phyloP scores from a whole-genome alignment of 2,329 filamentous ascomycete species.

The Exophiala dermatitidis region DNA sequence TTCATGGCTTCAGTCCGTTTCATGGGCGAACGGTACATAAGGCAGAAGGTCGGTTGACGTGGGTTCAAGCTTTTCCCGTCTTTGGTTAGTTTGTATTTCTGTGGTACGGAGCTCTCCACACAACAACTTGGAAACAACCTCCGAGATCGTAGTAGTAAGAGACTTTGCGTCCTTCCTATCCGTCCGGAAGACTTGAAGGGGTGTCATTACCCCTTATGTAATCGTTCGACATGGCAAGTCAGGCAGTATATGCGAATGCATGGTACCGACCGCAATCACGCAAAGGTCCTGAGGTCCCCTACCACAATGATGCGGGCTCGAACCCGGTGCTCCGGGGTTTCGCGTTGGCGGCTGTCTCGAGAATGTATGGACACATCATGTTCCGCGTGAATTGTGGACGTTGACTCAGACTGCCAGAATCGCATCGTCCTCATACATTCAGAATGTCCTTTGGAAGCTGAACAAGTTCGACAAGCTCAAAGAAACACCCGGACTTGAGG shows the following conservation, averaged over 20 bases:
- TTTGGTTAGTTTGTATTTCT: no score
- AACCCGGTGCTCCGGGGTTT: conserved; percentile 66
- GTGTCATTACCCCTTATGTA: no score
- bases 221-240: conserved; percentile 11
- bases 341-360: conserved; percentile 54
- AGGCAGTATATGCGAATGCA: conserved; percentile 28
- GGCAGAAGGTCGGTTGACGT: no score
- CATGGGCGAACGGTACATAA: no score
- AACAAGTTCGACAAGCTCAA: conserved; percentile 58
- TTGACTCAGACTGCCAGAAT: conserved; percentile 39
- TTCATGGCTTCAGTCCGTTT: no score
- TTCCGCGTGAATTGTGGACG: neutral
- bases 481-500: conserved; percentile 47
- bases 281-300: conserved; percentile 38
- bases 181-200: no score
- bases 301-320: conserved; percentile 46
- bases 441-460: conserved; percentile 63
- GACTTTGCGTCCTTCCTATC: no score
- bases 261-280: conserved; percentile 35
- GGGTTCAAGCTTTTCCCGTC: no score
- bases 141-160: no score
- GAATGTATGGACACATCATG: conserved; percentile 44
- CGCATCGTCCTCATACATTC: conserved; percentile 53
- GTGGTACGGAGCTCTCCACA: no score
- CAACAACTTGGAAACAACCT: no score